Evolutionary conservation across 2,329 filamentous ascomycete species (phyloP).

Genomic region (Aspergillus hortae): DNA sequence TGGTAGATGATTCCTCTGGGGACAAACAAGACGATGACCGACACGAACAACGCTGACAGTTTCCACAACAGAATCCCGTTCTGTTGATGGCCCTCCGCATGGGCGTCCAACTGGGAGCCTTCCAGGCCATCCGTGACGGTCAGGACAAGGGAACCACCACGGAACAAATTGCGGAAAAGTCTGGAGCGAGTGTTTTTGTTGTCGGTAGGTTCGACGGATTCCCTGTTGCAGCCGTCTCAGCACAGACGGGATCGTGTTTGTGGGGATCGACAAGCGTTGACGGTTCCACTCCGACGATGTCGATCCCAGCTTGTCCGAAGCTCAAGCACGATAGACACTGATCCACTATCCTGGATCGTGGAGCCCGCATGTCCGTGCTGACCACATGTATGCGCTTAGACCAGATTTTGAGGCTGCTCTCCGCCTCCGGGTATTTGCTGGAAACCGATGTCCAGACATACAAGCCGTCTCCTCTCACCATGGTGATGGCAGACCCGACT

Average conservation of each 20-base stretch:
- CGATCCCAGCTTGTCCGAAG: neutral
- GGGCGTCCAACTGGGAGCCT: slow-evolving; percentile 13
- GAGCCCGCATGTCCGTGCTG: neutral
- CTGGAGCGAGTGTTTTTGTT: slow-evolving; percentile 12
- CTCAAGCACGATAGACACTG: neutral
- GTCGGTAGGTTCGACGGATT: slow-evolving; percentile 6
- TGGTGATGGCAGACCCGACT: slow-evolving; percentile 15
- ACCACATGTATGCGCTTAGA: slow-evolving; percentile 3
- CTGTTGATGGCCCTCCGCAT: slow-evolving; percentile 13
- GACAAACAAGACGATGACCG: neutral
- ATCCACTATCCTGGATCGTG: neutral
- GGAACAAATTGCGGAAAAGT: slow-evolving; percentile 8
- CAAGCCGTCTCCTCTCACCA: slow-evolving; percentile 17
- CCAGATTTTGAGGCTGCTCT: slow-evolving; percentile 15
- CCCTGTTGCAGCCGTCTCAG: neutral
- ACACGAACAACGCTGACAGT: neutral
- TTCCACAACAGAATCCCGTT: neutral
- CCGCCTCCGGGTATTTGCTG: slow-evolving; percentile 14
- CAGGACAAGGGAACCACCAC: slow-evolving; percentile 2
- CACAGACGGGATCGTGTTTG: neutral
- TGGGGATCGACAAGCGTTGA: neutral
- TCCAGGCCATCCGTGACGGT: slow-evolving; percentile 4
- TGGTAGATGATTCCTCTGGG: neutral
- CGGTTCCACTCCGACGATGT: slow-evolving; percentile 1
- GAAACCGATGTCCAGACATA: slow-evolving; percentile 16